phyloP scores from a whole-genome alignment of 1,284 basidiomycete species.

The Cutaneotrichosporon sp. region DNA sequence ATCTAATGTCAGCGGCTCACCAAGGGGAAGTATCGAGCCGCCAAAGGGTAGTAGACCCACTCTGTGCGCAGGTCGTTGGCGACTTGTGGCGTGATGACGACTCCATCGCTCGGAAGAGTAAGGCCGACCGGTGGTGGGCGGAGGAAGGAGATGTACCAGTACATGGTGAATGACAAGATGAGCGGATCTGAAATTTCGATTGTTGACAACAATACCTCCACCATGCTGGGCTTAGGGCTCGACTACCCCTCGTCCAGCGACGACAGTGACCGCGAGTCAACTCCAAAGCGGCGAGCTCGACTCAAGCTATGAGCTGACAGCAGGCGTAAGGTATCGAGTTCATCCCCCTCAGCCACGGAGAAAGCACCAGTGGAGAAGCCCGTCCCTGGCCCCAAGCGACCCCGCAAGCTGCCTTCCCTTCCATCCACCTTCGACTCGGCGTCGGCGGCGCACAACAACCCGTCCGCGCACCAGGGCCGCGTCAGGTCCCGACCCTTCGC shows the following conservation, averaged over 20 bases:
- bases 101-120: slow-evolving; percentile 25
- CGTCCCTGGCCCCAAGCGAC: background rate
- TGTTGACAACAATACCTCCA: slow-evolving; percentile 6
- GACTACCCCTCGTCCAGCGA: slow-evolving; percentile 7
- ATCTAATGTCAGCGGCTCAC: slow-evolving; percentile 24
- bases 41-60: slow-evolving; percentile 28
- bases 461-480: slow-evolving; percentile 46
- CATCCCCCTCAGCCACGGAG: too few species aligned
- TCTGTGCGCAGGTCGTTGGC: slow-evolving; percentile 54
- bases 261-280: background rate
- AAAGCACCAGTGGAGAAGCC: too few species aligned
- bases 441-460: slow-evolving; percentile 33
- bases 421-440: slow-evolving; percentile 7
- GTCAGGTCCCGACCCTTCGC: slow-evolving; percentile 47
- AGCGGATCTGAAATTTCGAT: slow-evolving; percentile 8
- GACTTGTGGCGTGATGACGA: slow-evolving; percentile 51
- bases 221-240: slow-evolving; percentile 7
- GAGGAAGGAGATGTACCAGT: slow-evolving; percentile 54
- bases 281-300: slow-evolving; percentile 5
- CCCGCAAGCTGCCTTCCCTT: slow-evolving; percentile 16
- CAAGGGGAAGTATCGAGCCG: background rate
- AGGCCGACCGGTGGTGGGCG: slow-evolving; percentile 48
- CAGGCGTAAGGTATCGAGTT: slow-evolving; percentile 1
- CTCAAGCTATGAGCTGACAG: background rate
- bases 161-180: slow-evolving; percentile 36